Base-by-base conservation (phyloP, 2,329 filamentous ascomycete species). In the Nakataea oryzae region DNA sequence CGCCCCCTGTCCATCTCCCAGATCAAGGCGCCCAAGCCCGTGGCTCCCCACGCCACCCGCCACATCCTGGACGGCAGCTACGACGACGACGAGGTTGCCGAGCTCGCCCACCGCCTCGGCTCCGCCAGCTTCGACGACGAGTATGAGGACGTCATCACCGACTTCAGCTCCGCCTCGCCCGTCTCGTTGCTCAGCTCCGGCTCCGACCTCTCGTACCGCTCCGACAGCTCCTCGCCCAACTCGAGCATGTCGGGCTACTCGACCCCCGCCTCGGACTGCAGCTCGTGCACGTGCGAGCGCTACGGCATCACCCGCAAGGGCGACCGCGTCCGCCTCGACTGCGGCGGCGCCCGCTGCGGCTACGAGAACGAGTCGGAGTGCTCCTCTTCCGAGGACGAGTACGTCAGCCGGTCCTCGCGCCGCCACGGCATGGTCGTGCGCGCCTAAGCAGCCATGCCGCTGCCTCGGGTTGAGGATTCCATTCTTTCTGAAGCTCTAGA, bases 241-340 rank as follows among this genome's bases (percentile, higher is more conserved):
- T 93, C 86, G 50, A 88, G 86, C 64, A 81, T 89, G 68, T 87
- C 88, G 62, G 89, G 87, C 69, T 93, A 91, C 75, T 91, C 90
- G 81, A 90, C 87, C 65, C 89, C 89, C 65, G 82, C 82, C 76
- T 91, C 89, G 61, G 89, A 89, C 71, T 86, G 86, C 77, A 87
- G 83, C 71, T 84, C 83, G 74, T 97, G 95, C 86, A 92, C 88
- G 67, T 97, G 93, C 79, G 91, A 97, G 76, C 90, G 93, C 79
- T 97, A 95, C 80, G 93, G 93, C 70, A 96, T 97, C 81, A 97
- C 93, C 67, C 90, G 92, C 78, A 87, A 88, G 75, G 92, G 93
- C 72, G 89, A 96, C 76, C 88, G 93, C 71, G 89, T 97, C 83
- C 95, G 93, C 84, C 86, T 97, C 75, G 93, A 97, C 84, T 97